Base-by-base conservation (phyloP, 2,329 filamentous ascomycete species). In the Xylaria sp. region DNA sequence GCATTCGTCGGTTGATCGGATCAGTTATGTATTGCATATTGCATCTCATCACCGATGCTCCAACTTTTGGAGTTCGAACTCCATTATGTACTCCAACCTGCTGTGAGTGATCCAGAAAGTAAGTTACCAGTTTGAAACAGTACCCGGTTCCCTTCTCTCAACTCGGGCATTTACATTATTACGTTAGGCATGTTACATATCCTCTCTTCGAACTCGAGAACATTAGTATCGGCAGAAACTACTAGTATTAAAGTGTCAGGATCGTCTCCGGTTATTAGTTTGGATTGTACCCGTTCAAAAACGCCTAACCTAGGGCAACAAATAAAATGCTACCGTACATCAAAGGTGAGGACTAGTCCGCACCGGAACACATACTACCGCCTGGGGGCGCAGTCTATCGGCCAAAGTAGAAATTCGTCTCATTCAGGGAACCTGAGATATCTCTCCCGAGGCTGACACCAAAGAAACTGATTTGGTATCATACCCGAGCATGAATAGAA, bases 341-440 rank as follows among this genome's bases (percentile, higher is more conserved):
- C 45, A 38, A 42, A 7, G 22, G 36, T 15, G 6, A 38, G 44
- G 51, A 29, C n/a, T 39, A 44, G 33, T 15, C 42, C 55, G 42
- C 57, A 55, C 33, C 7, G n/a, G 4, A 42, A 13, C 49, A 59
- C 17, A 36, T 11, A 42, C 45, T 29, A n/a, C 20, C 29, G 22
- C 42, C 33, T 33, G 11, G 31, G 54, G 33, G 58, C 7, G 22
- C 27, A 27, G n/a, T 57, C 25, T 50, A 36, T 36, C 53, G 9
- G 38, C 39, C 27, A 29, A 47, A 60, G n/a, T 57, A 61, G 25
- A 66, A 66, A 51, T 59, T 61, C 31, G 39, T 65, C 25, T 67
- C 60, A 66, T 69, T 69, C 38, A 45, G 58, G 20, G 65, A 68
- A 67, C 31, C 36, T 10, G 54, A 60, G 58, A 39, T 61, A 65